A percentile compares a stretch with the other conserved stretches of the same genome.
Conservation (phyloP, 441 rosid genomes). For the Populus trichocarpa region DNA sequence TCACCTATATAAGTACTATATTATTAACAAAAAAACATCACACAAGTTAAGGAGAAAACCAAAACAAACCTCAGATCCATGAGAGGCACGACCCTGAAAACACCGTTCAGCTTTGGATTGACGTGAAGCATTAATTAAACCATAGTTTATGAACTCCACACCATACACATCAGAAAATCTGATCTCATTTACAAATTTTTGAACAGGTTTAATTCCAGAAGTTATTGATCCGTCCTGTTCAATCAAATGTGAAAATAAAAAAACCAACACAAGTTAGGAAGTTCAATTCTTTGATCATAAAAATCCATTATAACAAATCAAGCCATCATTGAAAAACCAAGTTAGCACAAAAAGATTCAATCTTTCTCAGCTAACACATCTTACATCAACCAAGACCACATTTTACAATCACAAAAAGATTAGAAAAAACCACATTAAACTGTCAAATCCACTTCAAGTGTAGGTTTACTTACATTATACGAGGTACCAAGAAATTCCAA, state of each 20-base stretch:
- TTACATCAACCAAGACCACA: not conserved
- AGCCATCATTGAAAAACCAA: not conserved
- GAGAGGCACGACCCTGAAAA: slow-evolving; percentile 33
- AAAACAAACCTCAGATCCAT: slow-evolving; percentile 47
- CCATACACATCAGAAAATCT: slow-evolving; percentile 64
- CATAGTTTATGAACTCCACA: slow-evolving; percentile 48
- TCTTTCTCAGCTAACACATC: not conserved
- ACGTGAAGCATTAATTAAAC: slow-evolving; percentile 23
- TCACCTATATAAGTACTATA: slow-evolving; percentile 6
- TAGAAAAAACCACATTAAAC: not conserved
- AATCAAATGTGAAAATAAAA: slow-evolving; percentile 17
- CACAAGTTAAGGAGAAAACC: not conserved
- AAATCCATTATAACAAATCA: not conserved
- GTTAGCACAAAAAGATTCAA: not conserved
- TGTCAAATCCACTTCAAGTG: no score
- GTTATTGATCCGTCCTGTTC: slow-evolving; percentile 53
- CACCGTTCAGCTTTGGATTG: slow-evolving; percentile 35
- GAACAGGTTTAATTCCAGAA: slow-evolving; percentile 43
- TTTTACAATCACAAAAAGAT: not conserved
- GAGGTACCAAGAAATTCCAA: slow-evolving; percentile 55
- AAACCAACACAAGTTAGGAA: slow-evolving; percentile 12
- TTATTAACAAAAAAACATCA: not conserved
- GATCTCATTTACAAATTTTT: slow-evolving; percentile 35
- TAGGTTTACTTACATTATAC: slow-evolving; percentile 38
- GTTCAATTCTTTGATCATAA: slow-evolving; percentile 1